Conservation (phyloP, 331 rosid genomes). For the Acacia pycnantha region DNA sequence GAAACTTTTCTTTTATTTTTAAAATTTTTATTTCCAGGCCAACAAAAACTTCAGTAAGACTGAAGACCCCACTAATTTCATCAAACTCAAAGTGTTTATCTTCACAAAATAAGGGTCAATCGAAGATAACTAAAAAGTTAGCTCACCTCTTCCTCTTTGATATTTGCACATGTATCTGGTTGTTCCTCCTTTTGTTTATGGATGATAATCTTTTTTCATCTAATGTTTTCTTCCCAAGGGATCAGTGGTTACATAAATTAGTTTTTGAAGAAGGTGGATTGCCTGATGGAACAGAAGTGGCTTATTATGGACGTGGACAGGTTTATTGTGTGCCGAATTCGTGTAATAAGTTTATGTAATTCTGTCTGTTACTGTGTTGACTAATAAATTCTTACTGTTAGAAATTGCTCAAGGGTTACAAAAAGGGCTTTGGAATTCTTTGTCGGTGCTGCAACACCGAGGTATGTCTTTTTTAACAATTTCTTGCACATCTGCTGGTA, state of each 20-base stretch:
- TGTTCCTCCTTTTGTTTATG: not conserved
- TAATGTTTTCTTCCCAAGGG: conserved; percentile 52
- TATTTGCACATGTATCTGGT: conserved; percentile 23
- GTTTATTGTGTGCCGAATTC: conserved; percentile 41
- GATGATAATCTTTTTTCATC: conserved; percentile 22
- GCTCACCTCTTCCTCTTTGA: conserved; percentile 32
- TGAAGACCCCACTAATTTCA: conserved; percentile 40
- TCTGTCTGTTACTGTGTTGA: conserved; percentile 26
- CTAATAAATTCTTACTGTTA: conserved; percentile 36
- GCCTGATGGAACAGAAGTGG: conserved; percentile 98
- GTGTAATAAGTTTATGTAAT: conserved; percentile 17
- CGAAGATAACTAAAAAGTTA: conserved; percentile 87
- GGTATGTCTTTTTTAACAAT: conserved; percentile 44
- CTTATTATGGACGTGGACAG: conserved; percentile 96
- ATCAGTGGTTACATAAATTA: conserved; percentile 87
- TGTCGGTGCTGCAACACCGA: conserved; percentile 86
- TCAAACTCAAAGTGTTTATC: conserved; percentile 44
- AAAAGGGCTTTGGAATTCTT: conserved; percentile 84
- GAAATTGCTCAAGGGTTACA: conserved; percentile 93
- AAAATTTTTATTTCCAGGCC: conserved; percentile 49
- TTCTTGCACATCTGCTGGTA: conserved; percentile 23
- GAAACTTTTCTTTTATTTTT: conserved; percentile 1
- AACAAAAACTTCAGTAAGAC: conserved; percentile 35
- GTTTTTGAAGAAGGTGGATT: conserved; percentile 90
- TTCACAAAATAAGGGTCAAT: conserved; percentile 58